Evolutionary conservation across 768 basidiomycete genomes (phyloP).

Genomic region (Coprinopsis sp.): DNA sequence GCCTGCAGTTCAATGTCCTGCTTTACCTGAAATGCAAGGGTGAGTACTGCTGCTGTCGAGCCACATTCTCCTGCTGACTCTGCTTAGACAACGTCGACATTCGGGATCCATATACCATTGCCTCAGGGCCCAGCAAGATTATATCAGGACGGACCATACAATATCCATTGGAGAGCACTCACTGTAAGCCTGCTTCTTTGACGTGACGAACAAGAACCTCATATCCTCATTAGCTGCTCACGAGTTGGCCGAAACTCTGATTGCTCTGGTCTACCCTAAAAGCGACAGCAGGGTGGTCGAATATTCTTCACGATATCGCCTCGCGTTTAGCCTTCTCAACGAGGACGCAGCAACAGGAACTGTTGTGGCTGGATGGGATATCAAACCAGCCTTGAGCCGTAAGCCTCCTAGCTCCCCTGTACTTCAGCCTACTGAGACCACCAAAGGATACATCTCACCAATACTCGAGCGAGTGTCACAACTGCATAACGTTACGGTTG

Average conservation of each 20-base stretch:
- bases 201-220: too few species aligned
- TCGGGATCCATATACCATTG: background rate
- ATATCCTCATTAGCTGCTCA: constrained; percentile 14
- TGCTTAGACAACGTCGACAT: background rate
- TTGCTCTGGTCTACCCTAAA: constrained; percentile 29
- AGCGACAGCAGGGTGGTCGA: constrained; percentile 46
- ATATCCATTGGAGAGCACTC: background rate
- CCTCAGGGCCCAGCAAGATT: background rate
- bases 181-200: constrained; percentile 15
- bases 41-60: background rate
- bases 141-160: background rate
- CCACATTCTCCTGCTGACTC: background rate
- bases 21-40: background rate
- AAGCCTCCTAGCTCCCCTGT: constrained; percentile 22
- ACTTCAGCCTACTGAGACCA: background rate
- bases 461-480: constrained; percentile 52
- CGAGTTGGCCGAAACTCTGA: constrained; percentile 25
- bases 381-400: constrained; percentile 61
- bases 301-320: constrained; percentile 76
- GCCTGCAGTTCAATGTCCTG: background rate
- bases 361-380: constrained; percentile 66
- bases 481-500: constrained; percentile 88
- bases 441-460: constrained; percentile 65
- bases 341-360: constrained; percentile 75
- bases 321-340: constrained; percentile 91